Evolutionary conservation across 305 asterid genomes (phyloP), one percentile per base, ranked within the genome.

Genomic region (Fraxinus sp.): DNA sequence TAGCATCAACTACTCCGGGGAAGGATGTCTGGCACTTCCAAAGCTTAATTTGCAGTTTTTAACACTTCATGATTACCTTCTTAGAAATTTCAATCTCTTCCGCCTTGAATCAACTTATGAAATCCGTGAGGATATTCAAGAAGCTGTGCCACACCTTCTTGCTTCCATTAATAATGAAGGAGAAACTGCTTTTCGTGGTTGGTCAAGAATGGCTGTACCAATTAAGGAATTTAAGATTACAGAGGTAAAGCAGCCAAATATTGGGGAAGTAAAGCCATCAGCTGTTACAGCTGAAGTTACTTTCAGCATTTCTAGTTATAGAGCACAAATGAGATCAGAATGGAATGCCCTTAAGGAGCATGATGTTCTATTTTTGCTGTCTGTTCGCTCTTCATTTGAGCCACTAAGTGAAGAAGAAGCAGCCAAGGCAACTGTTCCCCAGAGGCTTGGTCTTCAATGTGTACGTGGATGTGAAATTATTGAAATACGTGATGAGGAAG

Each of bases 131-230:
- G 99, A 96, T 89, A 96, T 96, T 86, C 98, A 94, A 86, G 99
- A 93, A 89, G 97, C 98, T 73, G 97, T 96, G 82, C 99, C 99
- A 6, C 99, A 96, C 88, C 97, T 96, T 86, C 98, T 96, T 57
- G 90, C 97, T 59, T 83, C 89, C 83, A 86, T 93, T 83, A 93
- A 94, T 86, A 91, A 94, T 87, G 99, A 96, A 93, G 98, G 99
- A 79, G 94, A 92, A 85, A 80, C 99, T 83, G 98, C 97, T 84
- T 96, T 96, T 83, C 99, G 99, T 87, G 99, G 99, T 81, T 96
- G 99, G 99, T 96, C 99, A 36, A 94, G 99, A 92, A 96, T 96
- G 99, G 99, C 93, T 84, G 98, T 94, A 74, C 99, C 98, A 77
- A 84, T 96, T 84, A 94, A 94, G 89, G 91, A 92, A 83, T 92